phyloP scores from a whole-genome alignment of 2,329 filamentous ascomycete species.

The Aspergillus calidoustus region DNA sequence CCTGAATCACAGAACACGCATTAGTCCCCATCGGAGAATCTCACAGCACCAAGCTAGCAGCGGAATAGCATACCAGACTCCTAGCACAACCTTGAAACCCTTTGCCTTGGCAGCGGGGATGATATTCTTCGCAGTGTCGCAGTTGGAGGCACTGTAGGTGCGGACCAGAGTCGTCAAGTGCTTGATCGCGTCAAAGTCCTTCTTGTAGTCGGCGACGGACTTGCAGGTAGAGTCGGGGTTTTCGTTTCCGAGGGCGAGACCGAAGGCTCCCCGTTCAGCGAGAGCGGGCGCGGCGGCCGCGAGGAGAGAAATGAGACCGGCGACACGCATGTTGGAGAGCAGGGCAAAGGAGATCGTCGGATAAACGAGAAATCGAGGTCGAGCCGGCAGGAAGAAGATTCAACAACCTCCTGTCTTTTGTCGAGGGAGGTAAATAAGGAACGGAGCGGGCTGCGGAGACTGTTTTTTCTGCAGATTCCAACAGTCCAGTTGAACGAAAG shows the following conservation, averaged over 20 bases:
- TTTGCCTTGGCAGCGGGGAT: conserved; percentile 68
- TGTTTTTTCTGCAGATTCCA: background rate
- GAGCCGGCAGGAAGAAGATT: background rate
- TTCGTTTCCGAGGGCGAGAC: conserved; percentile 70
- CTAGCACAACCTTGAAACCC: conserved; percentile 70
- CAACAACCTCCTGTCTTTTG: background rate
- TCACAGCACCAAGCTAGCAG: background rate
- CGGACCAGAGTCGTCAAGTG: conserved; percentile 62
- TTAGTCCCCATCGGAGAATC: background rate
- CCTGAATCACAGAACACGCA: conserved; percentile 43
- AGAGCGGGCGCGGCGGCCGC: conserved; percentile 53
- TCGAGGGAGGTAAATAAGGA: background rate
- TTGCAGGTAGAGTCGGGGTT: conserved; percentile 67
- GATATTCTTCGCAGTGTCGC: conserved; percentile 65
- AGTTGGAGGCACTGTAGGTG: conserved; percentile 70
- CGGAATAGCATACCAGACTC: conserved; percentile 61
- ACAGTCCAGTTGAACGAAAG: background rate
- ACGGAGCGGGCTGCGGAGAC: background rate
- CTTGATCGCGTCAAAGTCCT: conserved; percentile 67
- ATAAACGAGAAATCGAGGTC: background rate
- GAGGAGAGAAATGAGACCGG: conserved; percentile 45
- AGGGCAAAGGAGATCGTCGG: background rate
- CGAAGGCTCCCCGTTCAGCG: conserved; percentile 60
- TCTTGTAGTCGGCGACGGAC: conserved; percentile 63
- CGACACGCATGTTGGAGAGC: conserved; percentile 49